Evolutionary conservation across 2,329 filamentous ascomycete species (phyloP).

Genomic region (Elsinoe ampelina): DNA sequence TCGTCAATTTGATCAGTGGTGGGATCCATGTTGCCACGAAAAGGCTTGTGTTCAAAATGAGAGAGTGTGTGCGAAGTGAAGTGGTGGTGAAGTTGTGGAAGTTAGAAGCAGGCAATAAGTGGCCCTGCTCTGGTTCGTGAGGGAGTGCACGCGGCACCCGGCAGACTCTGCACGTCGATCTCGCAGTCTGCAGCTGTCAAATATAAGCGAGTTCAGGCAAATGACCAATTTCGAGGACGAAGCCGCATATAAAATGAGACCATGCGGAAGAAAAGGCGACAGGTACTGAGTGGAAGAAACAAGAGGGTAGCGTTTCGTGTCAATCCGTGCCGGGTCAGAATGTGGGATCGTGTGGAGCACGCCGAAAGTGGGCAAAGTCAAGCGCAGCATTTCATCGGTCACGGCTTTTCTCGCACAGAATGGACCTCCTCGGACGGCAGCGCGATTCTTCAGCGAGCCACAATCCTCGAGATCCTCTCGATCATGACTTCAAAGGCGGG

Average conservation of each 20-base stretch:
- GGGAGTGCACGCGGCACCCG: conserved; percentile 2
- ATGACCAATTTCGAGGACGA: background rate
- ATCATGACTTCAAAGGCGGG: background rate
- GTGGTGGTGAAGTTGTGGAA: background rate
- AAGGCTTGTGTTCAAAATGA: background rate
- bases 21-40: conserved; percentile 9
- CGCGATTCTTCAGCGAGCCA: background rate
- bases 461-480: background rate
- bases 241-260: background rate
- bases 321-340: background rate
- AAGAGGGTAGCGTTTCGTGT: background rate
- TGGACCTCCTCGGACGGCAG: background rate
- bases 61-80: background rate
- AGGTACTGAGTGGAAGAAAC: background rate
- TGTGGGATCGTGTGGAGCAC: background rate
- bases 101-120: background rate
- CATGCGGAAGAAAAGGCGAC: background rate
- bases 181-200: background rate
- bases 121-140: conserved; percentile 3
- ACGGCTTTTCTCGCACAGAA: background rate
- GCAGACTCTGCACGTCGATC: conserved; percentile 8
- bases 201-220: background rate
- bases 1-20: conserved; percentile 11
- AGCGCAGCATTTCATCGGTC: background rate
- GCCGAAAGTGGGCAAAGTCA: background rate